phyloP scores from a whole-genome alignment of 2,329 filamentous ascomycete species.

The Neoarthrinium moseri region DNA sequence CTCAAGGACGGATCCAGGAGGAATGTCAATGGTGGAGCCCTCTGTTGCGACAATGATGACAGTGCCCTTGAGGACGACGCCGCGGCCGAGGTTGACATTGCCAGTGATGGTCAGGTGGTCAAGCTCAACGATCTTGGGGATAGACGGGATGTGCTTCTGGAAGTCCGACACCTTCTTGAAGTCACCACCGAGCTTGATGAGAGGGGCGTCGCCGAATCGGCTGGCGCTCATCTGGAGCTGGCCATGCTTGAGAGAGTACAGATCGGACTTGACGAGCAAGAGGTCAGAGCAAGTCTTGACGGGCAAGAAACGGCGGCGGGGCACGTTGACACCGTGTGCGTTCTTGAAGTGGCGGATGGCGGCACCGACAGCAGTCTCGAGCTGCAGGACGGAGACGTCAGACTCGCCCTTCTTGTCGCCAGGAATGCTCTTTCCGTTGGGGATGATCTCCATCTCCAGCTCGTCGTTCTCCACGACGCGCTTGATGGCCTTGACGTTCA shows the following conservation, averaged over 20 bases:
- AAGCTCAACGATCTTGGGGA: slow-evolving; percentile 87
- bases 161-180: slow-evolving; percentile 99
- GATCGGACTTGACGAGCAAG: slow-evolving; percentile 99
- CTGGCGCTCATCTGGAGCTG: slow-evolving; percentile 96
- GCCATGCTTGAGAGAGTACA: slow-evolving; percentile 98
- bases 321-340: slow-evolving; percentile 98
- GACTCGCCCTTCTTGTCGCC: slow-evolving; percentile 99
- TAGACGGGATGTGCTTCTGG: slow-evolving; percentile 82
- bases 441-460: slow-evolving; percentile 99
- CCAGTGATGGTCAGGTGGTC: slow-evolving; percentile 97
- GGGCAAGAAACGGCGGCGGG: slow-evolving; percentile 94
- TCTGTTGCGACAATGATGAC: slow-evolving; percentile 99
- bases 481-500: slow-evolving; percentile 97
- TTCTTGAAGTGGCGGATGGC: slow-evolving; percentile 99
- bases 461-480: slow-evolving; percentile 98
- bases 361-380: slow-evolving; percentile 97
- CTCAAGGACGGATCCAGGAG: slow-evolving; percentile 93
- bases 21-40: slow-evolving; percentile 96
- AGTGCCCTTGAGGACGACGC: slow-evolving; percentile 94
- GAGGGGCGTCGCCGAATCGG: slow-evolving; percentile 92
- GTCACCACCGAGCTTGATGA: slow-evolving; percentile 98
- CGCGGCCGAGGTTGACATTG: slow-evolving; percentile 92
- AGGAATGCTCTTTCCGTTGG: slow-evolving; percentile 97
- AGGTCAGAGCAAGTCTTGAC: slow-evolving; percentile 99
- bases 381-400: slow-evolving; percentile 94